phyloP scores from a whole-genome alignment of 148 eudicot species.

The Rhododendron ferrugineum region DNA sequence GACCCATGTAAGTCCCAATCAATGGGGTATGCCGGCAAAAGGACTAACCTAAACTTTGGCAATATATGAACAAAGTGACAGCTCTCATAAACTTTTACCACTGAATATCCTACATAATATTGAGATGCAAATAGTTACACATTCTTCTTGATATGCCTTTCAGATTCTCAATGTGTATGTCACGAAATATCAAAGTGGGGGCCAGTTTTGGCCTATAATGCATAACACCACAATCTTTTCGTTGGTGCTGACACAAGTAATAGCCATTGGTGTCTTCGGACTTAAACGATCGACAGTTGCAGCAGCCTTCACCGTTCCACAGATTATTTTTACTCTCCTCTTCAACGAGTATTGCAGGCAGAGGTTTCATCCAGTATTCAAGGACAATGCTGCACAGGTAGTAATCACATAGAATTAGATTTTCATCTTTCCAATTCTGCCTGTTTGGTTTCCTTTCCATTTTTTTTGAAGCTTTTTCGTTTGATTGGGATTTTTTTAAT shows the following conservation, averaged over 20 bases:
- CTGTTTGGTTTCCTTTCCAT: background rate
- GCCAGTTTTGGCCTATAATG: slow-evolving; percentile 81
- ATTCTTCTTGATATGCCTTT: slow-evolving; percentile 14
- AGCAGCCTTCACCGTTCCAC: slow-evolving; percentile 48
- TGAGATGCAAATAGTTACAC: background rate
- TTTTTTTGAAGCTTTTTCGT: background rate
- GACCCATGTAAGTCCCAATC: background rate
- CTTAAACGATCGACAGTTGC: slow-evolving; percentile 50
- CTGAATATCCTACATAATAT: background rate
- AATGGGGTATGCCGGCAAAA: background rate
- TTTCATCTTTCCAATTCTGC: background rate
- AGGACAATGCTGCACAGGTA: slow-evolving; percentile 57
- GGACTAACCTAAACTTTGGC: background rate
- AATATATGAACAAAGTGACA: background rate
- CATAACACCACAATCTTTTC: slow-evolving; percentile 71
- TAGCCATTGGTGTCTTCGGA: slow-evolving; percentile 57
- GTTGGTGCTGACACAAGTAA: slow-evolving; percentile 61
- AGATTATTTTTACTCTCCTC: slow-evolving; percentile 56
- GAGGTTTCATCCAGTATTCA: slow-evolving; percentile 62
- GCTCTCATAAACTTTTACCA: background rate
- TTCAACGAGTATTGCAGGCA: slow-evolving; percentile 74
- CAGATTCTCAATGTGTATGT: slow-evolving; percentile 90
- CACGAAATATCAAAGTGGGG: slow-evolving; percentile 70
- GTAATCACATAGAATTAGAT: slow-evolving; percentile 25
- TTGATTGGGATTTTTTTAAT: background rate